Evolutionary conservation across 2,329 filamentous ascomycete genomes (phyloP), one percentile per base, ranked within the genome.

Genomic region (Diplodia seriata): DNA sequence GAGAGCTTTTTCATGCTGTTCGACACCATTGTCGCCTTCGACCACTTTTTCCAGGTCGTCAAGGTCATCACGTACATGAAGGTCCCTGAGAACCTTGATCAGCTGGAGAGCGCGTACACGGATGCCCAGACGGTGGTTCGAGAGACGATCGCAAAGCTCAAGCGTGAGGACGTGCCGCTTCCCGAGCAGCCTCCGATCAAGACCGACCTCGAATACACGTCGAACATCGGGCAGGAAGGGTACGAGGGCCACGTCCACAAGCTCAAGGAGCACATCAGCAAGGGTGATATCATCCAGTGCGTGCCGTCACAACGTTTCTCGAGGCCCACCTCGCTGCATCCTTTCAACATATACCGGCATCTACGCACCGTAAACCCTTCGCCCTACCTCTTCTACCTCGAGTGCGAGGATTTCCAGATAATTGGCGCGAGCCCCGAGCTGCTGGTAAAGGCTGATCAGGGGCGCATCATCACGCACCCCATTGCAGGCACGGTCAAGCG

Each of bases 1-100:
- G 95, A 99, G 84, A 94, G 92, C 69, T 84, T 98, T 36, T 98
- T 99, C 79, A 98, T 98, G 92, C 85, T 99, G 15, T 98, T 93
- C 79, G 92, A 98, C 78, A 97, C 94, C 50, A 90, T 98, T 69
- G 86, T 99, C 33, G 94, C 94, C 11, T 93, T 98, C 75, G 95
- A 99, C 77, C 90, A 97, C 75, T 97, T 98, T 82, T 97, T 89
- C 80, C 93, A 94, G 76, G 89, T 94, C 67, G 89, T 97, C 80
- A 96, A 97, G 81, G 90, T 98, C 74, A 92, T 98, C 71, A 97
- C 93, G 43, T 97, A 97, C 78, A 84, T 98, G 69, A 86, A 88
- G 69, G 87, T 97, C 20, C 90, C 79, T 8, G 81, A 83, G 6
- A 75, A 72, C 26, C 73, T 81, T 40, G 78, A 81, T 11, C 82